phyloP scores from a whole-genome alignment of 192 early-diverging fungal genomes.

The Coemansia sp. region DNA sequence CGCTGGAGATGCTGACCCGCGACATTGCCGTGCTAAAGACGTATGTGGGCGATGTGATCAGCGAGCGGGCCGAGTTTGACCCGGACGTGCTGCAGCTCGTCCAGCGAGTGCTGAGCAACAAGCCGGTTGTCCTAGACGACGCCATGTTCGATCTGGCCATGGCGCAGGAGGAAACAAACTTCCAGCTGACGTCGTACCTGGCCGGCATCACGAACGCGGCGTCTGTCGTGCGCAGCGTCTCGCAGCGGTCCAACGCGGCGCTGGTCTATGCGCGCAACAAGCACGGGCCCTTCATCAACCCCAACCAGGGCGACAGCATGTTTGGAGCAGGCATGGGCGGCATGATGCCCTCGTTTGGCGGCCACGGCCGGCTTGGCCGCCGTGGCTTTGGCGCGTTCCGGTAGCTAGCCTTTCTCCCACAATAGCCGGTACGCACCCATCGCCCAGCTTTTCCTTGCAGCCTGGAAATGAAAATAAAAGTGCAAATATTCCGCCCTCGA shows the following conservation, averaged over 20 bases:
- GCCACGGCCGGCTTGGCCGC: conserved; percentile 9
- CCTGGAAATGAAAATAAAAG: not conserved
- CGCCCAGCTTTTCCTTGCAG: not conserved
- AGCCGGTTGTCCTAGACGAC: conserved; percentile 32
- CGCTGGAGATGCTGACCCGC: conserved; percentile 39
- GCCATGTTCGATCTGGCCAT: conserved; percentile 35
- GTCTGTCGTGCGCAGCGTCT: conserved; percentile 24
- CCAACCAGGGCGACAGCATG: conserved; percentile 23
- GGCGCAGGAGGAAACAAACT: conserved; percentile 46
- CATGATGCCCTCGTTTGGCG: conserved; percentile 24
- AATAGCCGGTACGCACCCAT: not conserved
- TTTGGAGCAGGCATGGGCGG: conserved; percentile 16
- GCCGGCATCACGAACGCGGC: conserved; percentile 19
- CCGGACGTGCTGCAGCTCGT: conserved; percentile 43
- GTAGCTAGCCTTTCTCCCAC: not conserved
- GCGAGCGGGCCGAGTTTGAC: conserved; percentile 30
- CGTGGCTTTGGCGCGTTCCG: conserved; percentile 29
- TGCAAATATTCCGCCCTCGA: too few relatives aligned
- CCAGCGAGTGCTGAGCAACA: conserved; percentile 42
- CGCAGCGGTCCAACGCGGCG: conserved; percentile 31
- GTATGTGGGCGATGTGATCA: conserved; percentile 39
- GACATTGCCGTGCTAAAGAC: conserved; percentile 33
- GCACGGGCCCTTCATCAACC: conserved; percentile 24
- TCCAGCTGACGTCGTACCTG: conserved; percentile 28
- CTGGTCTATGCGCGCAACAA: conserved; percentile 19